Base-by-base conservation (phyloP, 345 rosid species). In the Rhodamnia argentea region DNA sequence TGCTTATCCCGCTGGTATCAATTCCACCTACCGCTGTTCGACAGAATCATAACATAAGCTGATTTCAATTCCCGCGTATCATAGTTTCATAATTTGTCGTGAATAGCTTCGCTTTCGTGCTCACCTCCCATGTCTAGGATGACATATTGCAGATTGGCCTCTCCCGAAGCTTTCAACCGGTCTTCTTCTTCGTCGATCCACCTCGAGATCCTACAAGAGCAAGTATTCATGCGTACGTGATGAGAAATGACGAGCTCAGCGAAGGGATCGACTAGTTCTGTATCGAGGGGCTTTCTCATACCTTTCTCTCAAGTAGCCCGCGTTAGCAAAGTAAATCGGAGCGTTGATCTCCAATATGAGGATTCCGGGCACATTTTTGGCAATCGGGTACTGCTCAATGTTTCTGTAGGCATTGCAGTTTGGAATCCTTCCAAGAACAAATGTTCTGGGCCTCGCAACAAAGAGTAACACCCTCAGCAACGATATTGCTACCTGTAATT, bases 1-100 rank as follows among this genome's bases (percentile, higher is more conserved):
- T 96, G 93, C 98, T 91, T 85, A 96, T 87, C n/a, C 99, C 99
- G 86, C 99, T 96, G 44, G 99, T 94, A 90, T 96, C 99, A 47
- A 95, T 96, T 91, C 94, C 95, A 44, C 98, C 98, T 85, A 96
- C 95, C 85, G 93, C 98, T 96, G 92, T 24, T 55, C 59, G 14
- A 70, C 26, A 70, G 5, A 16, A 70, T 37, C 14, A 37, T 32
- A 10, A 10, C 4, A 70, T 37, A 70, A 32, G 5, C 81, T 70
- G 40, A 10, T 18, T 70, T 70, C 81, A 70, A 37, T 70, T 37
- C 81, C 26, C 6, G 3, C 47, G 2, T 18, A 37, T 70, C 4
- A 6, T 3, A 70, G 47, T 70, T 32, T 18, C 26, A 0, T 10
- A 37, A 13, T 4, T 18, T 37, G 24, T 18, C 13, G 7, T 24